A percentile compares a stretch with the other conserved stretches of the same genome.
These are phyloP conservation scores for Jatropha podagrica DNA, from an alignment of 441 rosid genomes.

Conservation along the genomic window DNA sequence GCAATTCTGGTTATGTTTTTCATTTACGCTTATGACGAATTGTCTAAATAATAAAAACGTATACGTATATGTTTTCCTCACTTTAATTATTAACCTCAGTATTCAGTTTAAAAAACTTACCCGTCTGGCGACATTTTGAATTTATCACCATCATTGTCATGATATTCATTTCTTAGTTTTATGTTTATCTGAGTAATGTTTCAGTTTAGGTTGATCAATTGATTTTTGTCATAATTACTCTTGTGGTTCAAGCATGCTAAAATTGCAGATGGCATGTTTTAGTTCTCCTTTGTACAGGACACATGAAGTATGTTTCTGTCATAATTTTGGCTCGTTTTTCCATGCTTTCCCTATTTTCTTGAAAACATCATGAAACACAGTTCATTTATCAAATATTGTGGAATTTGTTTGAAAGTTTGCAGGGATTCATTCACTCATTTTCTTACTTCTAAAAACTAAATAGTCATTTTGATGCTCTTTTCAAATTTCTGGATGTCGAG, in stretches of 20 bases:
- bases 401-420: not conserved
- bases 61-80: not conserved
- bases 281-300: not conserved
- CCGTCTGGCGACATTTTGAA: not conserved
- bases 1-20: not conserved
- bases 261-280: constrained; percentile 1
- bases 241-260: constrained; percentile 1
- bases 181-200: not conserved
- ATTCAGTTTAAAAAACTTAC: no score
- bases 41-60: not conserved
- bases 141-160: not conserved
- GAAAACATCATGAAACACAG: no score
- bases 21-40: not conserved
- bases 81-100: not conserved
- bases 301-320: not conserved
- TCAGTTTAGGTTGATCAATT: not conserved
- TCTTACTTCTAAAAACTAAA: not conserved
- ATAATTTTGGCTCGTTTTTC: not conserved
- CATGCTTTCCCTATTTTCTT: not conserved
- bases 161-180: not conserved
- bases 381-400: not conserved
- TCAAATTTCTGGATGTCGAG: not conserved
- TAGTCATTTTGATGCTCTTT: not conserved
- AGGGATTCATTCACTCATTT: not conserved
- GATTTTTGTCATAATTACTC: not conserved